Percentiles rank a stretch among this genome's conserved stretches.
Conservation (phyloP, 2,329 filamentous ascomycete genomes). For the Colletotrichum sp. region DNA sequence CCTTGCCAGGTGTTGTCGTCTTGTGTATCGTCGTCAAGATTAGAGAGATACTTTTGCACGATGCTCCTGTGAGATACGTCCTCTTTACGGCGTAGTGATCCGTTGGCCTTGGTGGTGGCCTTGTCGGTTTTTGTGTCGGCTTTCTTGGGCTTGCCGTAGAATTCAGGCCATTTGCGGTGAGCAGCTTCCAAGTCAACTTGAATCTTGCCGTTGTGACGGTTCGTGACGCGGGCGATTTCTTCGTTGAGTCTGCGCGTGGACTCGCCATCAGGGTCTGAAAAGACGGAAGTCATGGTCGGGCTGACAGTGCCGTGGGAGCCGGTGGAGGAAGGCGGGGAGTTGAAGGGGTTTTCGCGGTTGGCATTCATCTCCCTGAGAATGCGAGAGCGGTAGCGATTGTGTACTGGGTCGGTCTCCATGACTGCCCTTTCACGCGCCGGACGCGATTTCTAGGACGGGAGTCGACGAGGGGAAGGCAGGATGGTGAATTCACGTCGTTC, state of each 20-base stretch:
- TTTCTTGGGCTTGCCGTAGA: constrained; percentile 45
- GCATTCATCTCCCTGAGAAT: constrained; percentile 58
- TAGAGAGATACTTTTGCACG: constrained; percentile 26
- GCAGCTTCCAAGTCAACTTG: constrained; percentile 50
- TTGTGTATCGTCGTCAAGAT: constrained; percentile 48
- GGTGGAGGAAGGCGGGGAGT: constrained; percentile 63
- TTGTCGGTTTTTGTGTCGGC: neutral
- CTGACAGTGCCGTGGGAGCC: constrained; percentile 63
- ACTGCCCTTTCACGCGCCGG: constrained; percentile 13
- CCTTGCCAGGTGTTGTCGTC: constrained; percentile 37
- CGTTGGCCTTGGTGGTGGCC: neutral
- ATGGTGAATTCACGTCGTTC: constrained; percentile 3
- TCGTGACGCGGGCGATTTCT: constrained; percentile 49
- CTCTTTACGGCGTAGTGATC: constrained; percentile 43
- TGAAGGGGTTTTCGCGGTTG: constrained; percentile 61
- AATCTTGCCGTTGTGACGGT: constrained; percentile 38
- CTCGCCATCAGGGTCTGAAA: constrained; percentile 58
- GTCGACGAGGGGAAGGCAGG: constrained; percentile 6
- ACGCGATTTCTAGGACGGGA: constrained; percentile 12
- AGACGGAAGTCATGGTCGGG: constrained; percentile 57
- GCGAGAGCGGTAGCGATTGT: constrained; percentile 49
- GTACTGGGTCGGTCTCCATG: constrained; percentile 46
- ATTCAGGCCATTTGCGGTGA: constrained; percentile 59
- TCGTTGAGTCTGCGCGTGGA: constrained; percentile 57
- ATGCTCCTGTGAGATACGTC: constrained; percentile 43